Evolutionary conservation across 2,329 filamentous ascomycete genomes (phyloP), one percentile per base, ranked within the genome.

Genomic region (Aureobasidium sp.): DNA sequence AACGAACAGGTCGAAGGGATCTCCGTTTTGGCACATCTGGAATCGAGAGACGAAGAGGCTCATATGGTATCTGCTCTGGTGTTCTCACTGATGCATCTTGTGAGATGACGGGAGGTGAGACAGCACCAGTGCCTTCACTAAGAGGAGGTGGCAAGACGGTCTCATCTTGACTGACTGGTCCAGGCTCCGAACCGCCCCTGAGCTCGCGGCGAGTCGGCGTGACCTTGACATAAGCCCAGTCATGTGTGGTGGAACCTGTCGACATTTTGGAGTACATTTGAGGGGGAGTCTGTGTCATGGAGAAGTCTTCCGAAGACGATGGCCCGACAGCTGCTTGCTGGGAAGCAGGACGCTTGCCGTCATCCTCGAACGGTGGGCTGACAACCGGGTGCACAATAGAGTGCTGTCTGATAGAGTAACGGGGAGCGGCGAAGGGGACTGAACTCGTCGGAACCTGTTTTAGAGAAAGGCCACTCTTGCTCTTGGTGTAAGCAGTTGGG

Each of bases 401-500:
- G 1, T 30, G 53, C 8, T 45, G 14, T n/a, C 32, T 57, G 39
- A 57, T 45, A 2, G 53, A 57, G 13, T 44, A n/a, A 21, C 53
- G 29, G 5, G 41, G 30, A 6, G 29, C 44, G 10, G 4, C 21
- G 7, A 13, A 4, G 7, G n/a, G 2, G 3, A 14, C 13, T 16
- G 53, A 21, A 10, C 21, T 8, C 9, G 21, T 39, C 5, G 55
- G 34, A n/a, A 13, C 44, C 5, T 47, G 30, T 8, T 62, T 60
- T 44, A 61, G 39, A 21, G 62, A 29, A 1, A 53, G 39, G 1
- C 39, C 59, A 29, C 21, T 45, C 32, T 44, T 57, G 41, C 64
- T 65, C 25, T 44, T 62, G n/a, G 54, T 63, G 50, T 63, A 62
- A 14, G 57, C 51, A 2, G 60, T 62, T 1, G 62, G 54, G 8